Evolutionary conservation across 1,284 basidiomycete species (phyloP).

Genomic region (Pterulicium gracile): DNA sequence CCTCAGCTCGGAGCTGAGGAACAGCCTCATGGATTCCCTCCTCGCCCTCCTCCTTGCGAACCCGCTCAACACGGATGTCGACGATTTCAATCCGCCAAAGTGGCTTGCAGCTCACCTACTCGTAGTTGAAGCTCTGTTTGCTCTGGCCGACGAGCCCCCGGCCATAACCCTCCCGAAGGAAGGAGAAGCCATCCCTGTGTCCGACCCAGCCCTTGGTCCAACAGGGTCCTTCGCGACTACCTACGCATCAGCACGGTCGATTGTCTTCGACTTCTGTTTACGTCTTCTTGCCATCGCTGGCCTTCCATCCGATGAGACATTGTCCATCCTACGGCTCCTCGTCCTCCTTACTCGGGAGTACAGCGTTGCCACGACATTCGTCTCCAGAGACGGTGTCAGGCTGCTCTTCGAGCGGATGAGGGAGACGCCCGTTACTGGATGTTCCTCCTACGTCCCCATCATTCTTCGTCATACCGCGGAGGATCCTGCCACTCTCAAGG

Average conservation of each 20-base stretch:
- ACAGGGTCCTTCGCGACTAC: constrained; percentile 8
- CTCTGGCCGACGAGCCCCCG: constrained; percentile 62
- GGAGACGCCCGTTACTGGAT: constrained; percentile 48
- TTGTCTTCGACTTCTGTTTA: constrained; percentile 66
- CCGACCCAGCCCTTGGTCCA: constrained; percentile 48
- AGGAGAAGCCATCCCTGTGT: constrained; percentile 44
- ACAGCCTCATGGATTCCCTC: constrained; percentile 53
- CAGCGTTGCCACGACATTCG: constrained; percentile 46
- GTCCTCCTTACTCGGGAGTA: constrained; percentile 75
- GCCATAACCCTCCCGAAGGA: constrained; percentile 55
- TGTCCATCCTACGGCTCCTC: constrained; percentile 71
- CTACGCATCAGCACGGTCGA: constrained; percentile 48
- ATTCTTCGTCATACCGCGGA: constrained; percentile 90
- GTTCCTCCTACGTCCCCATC: constrained; percentile 78
- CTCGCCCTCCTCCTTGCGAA: constrained; percentile 54
- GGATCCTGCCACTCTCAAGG: constrained; percentile 53
- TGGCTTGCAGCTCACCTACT: constrained; percentile 82
- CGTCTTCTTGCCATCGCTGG: constrained; percentile 51
- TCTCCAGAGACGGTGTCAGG: constrained; percentile 50
- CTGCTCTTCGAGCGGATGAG: constrained; percentile 61
- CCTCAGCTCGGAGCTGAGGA: constrained; percentile 36
- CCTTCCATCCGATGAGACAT: constrained; percentile 67
- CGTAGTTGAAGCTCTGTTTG: constrained; percentile 74
- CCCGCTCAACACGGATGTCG: constrained; percentile 35
- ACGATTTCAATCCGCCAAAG: constrained; percentile 47